These are phyloP conservation scores for Diplodia seriata DNA, from an alignment of 2,329 filamentous ascomycete genomes.

Conservation along the genomic window DNA sequence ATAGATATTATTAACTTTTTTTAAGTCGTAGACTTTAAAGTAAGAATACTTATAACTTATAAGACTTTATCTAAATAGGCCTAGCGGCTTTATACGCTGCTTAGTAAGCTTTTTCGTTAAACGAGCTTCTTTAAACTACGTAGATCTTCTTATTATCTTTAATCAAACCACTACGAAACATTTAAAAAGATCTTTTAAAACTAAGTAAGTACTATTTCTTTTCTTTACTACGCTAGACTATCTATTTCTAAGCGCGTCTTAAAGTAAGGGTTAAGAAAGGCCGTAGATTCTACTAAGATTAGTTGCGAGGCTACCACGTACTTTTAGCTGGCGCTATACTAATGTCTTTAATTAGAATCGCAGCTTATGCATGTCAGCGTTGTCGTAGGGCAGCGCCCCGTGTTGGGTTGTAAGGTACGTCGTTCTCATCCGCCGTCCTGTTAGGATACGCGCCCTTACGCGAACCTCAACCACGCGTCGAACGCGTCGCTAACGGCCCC, in stretches of 20 bases:
- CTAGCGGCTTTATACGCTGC: neutral
- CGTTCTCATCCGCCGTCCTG: too few species aligned
- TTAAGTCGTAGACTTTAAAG: neutral
- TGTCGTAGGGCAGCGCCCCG: neutral
- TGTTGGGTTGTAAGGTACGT: neutral
- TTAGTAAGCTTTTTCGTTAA: neutral
- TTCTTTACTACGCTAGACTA: neutral
- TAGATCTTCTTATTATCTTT: neutral
- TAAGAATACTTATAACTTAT: neutral
- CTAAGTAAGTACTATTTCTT: neutral
- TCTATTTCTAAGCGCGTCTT: neutral
- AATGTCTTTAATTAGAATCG: neutral
- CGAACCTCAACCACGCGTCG: neutral
- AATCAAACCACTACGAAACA: neutral
- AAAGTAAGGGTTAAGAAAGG: neutral
- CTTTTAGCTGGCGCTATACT: neutral
- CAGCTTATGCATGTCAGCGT: neutral
- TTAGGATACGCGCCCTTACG: neutral
- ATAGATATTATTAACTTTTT: neutral
- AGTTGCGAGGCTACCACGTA: neutral
- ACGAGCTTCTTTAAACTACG: neutral
- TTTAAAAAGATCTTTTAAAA: neutral
- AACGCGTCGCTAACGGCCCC: constrained; percentile 6
- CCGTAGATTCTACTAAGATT: neutral
- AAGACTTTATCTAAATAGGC: neutral